Percentiles rank a stretch among this genome's conserved stretches.
phyloP scores from a whole-genome alignment of 1,284 basidiomycete species.

The Irpex sp. region DNA sequence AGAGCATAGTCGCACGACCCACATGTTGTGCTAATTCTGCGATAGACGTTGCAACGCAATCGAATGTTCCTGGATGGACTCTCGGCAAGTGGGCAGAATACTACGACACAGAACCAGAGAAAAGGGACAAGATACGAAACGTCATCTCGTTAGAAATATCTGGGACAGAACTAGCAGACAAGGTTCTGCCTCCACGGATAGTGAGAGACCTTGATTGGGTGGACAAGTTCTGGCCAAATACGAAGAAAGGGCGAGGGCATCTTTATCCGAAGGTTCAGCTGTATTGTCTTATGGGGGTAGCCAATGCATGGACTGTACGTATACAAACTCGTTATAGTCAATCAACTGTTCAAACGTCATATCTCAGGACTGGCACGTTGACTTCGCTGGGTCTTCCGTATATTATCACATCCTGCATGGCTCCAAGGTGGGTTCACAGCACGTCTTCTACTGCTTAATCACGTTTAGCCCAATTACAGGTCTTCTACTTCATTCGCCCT shows the following conservation, averaged over 20 bases:
- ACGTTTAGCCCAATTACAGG: conserved; percentile 37
- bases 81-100: conserved; percentile 91
- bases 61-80: conserved; percentile 81
- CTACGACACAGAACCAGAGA: conserved; percentile 59
- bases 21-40: conserved; percentile 8
- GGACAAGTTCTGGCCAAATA: conserved; percentile 88
- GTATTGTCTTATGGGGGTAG: conserved; percentile 92
- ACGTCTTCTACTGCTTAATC: not conserved
- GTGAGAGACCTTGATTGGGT: conserved; percentile 96
- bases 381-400: conserved; percentile 93
- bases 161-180: conserved; percentile 40
- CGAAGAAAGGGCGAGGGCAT: conserved; percentile 68
- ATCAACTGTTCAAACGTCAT: conserved; percentile 8
- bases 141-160: conserved; percentile 38
- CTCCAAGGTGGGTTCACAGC: conserved; percentile 56
- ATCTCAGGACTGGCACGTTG: conserved; percentile 93
- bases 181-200: conserved; percentile 78
- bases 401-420: conserved; percentile 90
- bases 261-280: conserved; percentile 92
- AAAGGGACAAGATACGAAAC: conserved; percentile 71
- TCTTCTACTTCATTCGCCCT: conserved; percentile 94
- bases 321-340: not conserved
- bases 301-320: conserved; percentile 86
- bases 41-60: conserved; percentile 81
- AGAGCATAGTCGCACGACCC: conserved; percentile 2